These are phyloP conservation scores for Sphagnum tenellum DNA, from an alignment of 225 moss, liverwort and hornwort genomes.

Conservation along the genomic window DNA sequence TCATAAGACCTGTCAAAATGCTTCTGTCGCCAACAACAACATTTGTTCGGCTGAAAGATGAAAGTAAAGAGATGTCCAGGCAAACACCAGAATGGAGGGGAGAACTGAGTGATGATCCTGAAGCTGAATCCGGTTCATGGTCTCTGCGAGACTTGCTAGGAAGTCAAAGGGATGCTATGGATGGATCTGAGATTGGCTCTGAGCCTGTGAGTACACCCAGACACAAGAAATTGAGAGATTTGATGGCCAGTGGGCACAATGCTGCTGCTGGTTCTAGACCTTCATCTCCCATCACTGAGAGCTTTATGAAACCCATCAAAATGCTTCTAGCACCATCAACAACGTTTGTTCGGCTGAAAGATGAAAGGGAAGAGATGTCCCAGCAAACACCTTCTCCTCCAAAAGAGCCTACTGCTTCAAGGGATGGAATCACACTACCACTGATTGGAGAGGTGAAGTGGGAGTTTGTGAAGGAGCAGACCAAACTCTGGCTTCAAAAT, in stretches of 20 bases:
- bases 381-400: conserved; percentile 52
- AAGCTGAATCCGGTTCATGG: conserved; percentile 14
- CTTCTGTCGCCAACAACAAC: conserved; percentile 59
- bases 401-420: conserved; percentile 13
- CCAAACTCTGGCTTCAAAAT: conserved; percentile 62
- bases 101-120: neutral
- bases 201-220: conserved; percentile 1
- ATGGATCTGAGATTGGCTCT: conserved; percentile 3
- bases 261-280: conserved; percentile 15
- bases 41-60: conserved; percentile 38
- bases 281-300: conserved; percentile 15
- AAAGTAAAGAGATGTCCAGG: conserved; percentile 57
- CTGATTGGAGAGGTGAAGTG: conserved; percentile 63
- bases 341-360: conserved; percentile 41
- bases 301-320: conserved; percentile 12
- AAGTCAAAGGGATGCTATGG: conserved; percentile 17
- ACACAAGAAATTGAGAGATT: conserved; percentile 3
- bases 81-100: conserved; percentile 15
- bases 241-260: conserved; percentile 8
- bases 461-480: conserved; percentile 11
- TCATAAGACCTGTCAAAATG: conserved; percentile 16
- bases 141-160: conserved; percentile 23
- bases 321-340: conserved; percentile 53
- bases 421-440: conserved; percentile 47
- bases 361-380: conserved; percentile 61